phyloP scores from a whole-genome alignment of 2,329 filamentous ascomycete species.

The Balansia obtecta region DNA sequence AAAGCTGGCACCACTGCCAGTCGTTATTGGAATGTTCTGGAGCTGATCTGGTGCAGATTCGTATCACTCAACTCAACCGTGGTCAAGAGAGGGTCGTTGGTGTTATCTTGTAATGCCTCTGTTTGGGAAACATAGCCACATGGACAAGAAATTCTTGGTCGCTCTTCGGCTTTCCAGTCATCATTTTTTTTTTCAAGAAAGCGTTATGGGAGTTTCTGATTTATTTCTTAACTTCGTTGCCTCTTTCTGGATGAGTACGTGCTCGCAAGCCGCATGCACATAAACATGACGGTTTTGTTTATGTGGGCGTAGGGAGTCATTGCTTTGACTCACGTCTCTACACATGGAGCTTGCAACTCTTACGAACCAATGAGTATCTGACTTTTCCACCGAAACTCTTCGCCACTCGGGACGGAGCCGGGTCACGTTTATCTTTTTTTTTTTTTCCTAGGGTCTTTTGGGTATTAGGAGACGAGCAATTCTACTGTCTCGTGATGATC shows the following conservation, averaged over 20 bases:
- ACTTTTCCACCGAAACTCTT: neutral
- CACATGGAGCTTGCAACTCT: neutral
- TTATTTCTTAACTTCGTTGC: neutral
- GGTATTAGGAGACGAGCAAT: neutral
- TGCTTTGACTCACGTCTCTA: neutral
- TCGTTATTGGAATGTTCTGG: neutral
- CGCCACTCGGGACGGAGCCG: neutral
- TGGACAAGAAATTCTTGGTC: neutral
- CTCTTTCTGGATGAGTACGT: neutral
- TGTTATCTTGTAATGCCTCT: neutral
- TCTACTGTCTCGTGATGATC: too few species aligned
- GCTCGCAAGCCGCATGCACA: neutral
- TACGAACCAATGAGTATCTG: neutral
- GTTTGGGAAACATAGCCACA: neutral
- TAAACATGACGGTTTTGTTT: too few species aligned
- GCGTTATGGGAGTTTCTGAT: neutral
- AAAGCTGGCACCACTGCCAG: neutral
- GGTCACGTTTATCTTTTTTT: neutral
- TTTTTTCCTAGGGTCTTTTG: neutral
- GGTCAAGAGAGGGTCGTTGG: conserved; percentile 1
- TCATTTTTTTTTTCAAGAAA: neutral
- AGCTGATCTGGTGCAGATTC: neutral
- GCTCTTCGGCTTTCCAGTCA: neutral
- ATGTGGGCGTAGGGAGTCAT: neutral
- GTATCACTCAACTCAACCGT: neutral